These are phyloP conservation scores for Zygoascus hellenicus DNA, from an alignment of 1,139 yeast species.

Conservation along the genomic window DNA sequence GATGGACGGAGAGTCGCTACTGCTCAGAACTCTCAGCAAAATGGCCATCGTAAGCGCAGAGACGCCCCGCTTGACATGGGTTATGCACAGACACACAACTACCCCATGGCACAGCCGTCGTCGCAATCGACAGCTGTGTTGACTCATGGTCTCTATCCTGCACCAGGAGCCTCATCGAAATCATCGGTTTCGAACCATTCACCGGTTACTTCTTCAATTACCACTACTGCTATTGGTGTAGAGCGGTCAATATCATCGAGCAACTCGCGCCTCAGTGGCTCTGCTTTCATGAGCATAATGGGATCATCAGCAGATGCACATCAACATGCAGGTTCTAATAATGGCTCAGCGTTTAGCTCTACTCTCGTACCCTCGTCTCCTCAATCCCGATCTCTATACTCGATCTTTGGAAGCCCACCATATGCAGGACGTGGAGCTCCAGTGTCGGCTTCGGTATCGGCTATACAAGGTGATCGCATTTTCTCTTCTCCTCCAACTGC, in stretches of 20 bases:
- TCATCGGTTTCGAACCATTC: neutral
- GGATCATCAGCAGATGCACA: neutral
- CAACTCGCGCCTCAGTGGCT: conserved; percentile 7
- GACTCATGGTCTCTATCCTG: neutral
- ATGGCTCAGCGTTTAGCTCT: neutral
- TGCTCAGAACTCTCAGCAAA: conserved; percentile 30
- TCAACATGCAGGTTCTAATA: neutral
- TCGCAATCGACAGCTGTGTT: neutral
- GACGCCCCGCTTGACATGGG: conserved; percentile 8
- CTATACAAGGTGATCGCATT: conserved; percentile 2
- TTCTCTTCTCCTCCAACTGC: conserved; percentile 11
- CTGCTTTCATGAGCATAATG: conserved; percentile 7
- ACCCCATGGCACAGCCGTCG: conserved; percentile 23
- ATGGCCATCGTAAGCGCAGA: conserved; percentile 19
- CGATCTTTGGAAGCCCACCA: conserved; percentile 10
- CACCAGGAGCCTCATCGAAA: neutral
- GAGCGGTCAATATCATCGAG: conserved; percentile 1
- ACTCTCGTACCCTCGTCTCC: conserved; percentile 2
- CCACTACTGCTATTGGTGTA: conserved; percentile 6
- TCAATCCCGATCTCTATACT: conserved; percentile 8
- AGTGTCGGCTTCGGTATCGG: neutral
- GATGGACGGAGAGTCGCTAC: conserved; percentile 80
- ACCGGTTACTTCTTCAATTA: neutral
- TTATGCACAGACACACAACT: conserved; percentile 2
- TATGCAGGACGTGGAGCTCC: neutral